Base-by-base conservation (phyloP, 352 stramenopile genomes). In the Paralagenidium karlingii region DNA sequence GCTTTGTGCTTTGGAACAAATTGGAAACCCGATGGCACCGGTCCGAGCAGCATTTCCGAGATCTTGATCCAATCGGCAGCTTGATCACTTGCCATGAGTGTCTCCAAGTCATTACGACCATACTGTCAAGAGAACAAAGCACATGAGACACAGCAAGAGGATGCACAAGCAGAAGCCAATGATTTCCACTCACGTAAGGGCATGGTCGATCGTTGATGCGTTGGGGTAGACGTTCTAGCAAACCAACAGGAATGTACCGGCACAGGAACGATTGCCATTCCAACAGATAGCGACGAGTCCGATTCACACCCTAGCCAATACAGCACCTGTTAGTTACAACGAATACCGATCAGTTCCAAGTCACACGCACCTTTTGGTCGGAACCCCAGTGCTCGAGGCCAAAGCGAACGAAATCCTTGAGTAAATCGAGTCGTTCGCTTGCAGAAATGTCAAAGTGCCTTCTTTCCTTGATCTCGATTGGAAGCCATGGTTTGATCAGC, bases 401-500 rank as follows among this genome's bases (percentile, higher is more conserved):
- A 58, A 97, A 99, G 18, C 82, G 80, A 27, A 94, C 80, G 68
- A 98, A 99, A 38, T 97, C 76, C 50, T 96, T 96, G 18, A 98
- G 62, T 46, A 99, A 87, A 40, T 99, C 95, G 8, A 99, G 57
- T 5, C 96, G 68, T 52, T 99, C 95, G 2, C 75, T 83, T 4
- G 94, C 75, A 13, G 86, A 97, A 43, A 99, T 99, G 63, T 99
- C 96, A 65, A 66, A 97, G 58, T 98, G 77, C 18, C 92, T 68
- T 21, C 89, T 68, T 61, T 99, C 95, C 59, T 99, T 99, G 44
- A 99, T 98, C 62, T 99, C 96, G 0, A 73, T 99, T 5, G 90
- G 91, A 26, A 99, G 66, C 96, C 96, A 99, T 20, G 96, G 96
- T 69, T 99, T 99, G 63, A 99, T 99, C 13, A 99, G 77, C 5